Percentiles rank a stretch among this genome's conserved stretches.
phyloP scores from a whole-genome alignment of 495 filamentous ascomycete species.

The Beverwykella pulmonaria region DNA sequence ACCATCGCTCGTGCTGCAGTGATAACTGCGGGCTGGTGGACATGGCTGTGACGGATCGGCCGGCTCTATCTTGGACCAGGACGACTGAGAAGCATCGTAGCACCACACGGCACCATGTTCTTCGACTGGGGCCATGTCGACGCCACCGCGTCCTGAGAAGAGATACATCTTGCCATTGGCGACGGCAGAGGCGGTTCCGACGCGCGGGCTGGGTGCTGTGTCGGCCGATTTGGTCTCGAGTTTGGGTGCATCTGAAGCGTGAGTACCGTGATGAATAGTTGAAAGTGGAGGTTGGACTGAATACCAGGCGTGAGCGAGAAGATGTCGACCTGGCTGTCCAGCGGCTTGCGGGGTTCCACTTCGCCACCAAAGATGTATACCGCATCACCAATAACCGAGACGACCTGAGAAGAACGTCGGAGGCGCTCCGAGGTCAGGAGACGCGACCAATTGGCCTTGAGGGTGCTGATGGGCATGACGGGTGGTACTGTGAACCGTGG shows the following conservation, averaged over 20 bases:
- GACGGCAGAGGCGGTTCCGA: constrained; percentile 53
- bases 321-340: constrained; percentile 42
- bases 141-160: constrained; percentile 60
- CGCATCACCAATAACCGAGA: constrained; percentile 29
- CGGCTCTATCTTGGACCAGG: constrained; percentile 44
- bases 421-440: constrained; percentile 23
- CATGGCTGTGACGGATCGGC: constrained; percentile 28
- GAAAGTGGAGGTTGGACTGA: not conserved
- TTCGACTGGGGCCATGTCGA: constrained; percentile 56
- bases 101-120: constrained; percentile 57
- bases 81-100: constrained; percentile 44
- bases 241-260: constrained; percentile 11
- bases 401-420: constrained; percentile 44
- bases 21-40: constrained; percentile 55
- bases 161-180: constrained; percentile 55
- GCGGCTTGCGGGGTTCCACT: constrained; percentile 43
- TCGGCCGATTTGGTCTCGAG: constrained; percentile 5
- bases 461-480: constrained; percentile 16
- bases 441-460: constrained; percentile 22
- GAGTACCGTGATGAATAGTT: constrained; percentile 10
- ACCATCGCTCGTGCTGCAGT: constrained; percentile 51
- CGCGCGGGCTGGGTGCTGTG: constrained; percentile 48
- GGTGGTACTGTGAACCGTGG: not conserved
- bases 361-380: constrained; percentile 46
- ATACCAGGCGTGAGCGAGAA: constrained; percentile 26